A percentile compares a stretch with the other conserved stretches of the same genome.
phyloP scores from a whole-genome alignment of 768 basidiomycete species.

The Amanita polypyramis region DNA sequence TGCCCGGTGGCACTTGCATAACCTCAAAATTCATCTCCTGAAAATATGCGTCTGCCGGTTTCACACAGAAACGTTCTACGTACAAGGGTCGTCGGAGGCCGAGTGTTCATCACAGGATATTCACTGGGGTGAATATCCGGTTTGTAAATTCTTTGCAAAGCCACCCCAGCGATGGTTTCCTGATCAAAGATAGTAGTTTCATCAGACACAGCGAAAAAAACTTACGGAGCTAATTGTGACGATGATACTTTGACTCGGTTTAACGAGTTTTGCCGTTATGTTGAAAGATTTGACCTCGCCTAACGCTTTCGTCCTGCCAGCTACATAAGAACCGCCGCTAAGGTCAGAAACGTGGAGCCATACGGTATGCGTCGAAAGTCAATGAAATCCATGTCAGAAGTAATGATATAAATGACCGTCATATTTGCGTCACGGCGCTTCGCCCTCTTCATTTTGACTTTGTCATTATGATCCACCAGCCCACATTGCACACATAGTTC shows the following conservation, averaged over 20 bases:
- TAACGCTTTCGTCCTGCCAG: slow-evolving; percentile 56
- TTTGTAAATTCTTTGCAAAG: slow-evolving; percentile 40
- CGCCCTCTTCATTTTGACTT: slow-evolving; percentile 30
- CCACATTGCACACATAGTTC: slow-evolving; percentile 51
- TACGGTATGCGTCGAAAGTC: slow-evolving; percentile 78
- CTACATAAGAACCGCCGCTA: not conserved
- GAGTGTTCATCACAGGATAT: slow-evolving; percentile 64
- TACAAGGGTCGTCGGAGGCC: slow-evolving; percentile 36
- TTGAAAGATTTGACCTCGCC: slow-evolving; percentile 48
- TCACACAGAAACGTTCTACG: not conserved
- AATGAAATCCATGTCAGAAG: slow-evolving; percentile 64
- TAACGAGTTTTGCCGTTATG: slow-evolving; percentile 49
- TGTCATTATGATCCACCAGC: slow-evolving; percentile 22
- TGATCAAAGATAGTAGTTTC: slow-evolving; percentile 18
- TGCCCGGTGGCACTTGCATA: slow-evolving; percentile 8
- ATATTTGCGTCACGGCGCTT: slow-evolving; percentile 36
- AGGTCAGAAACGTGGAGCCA: slow-evolving; percentile 11
- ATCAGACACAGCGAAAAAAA: slow-evolving; percentile 1
- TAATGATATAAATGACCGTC: slow-evolving; percentile 65
- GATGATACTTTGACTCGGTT: slow-evolving; percentile 62
- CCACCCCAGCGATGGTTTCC: slow-evolving; percentile 69
- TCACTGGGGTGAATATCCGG: slow-evolving; percentile 41
- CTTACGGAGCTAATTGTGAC: slow-evolving; percentile 56
- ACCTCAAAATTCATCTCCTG: slow-evolving; percentile 57
- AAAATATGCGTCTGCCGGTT: not conserved